A percentile compares a stretch with the other conserved stretches of the same genome.
Conservation (phyloP, 768 basidiomycete genomes). For the Suillus paluster region DNA sequence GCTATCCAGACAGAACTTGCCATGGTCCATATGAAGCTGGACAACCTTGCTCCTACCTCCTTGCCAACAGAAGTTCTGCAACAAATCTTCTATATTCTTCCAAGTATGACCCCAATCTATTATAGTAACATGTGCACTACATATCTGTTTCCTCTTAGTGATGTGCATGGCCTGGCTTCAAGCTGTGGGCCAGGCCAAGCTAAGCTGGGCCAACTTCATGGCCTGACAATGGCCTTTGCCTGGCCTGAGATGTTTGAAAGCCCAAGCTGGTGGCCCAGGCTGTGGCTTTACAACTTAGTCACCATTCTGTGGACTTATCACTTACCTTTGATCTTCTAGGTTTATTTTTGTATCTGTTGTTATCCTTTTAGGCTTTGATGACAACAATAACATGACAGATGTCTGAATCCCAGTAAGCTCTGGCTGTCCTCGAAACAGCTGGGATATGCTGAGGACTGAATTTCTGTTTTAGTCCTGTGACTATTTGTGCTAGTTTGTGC, state of each 20-base stretch:
- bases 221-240: background rate
- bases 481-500: background rate
- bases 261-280: background rate
- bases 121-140: no score
- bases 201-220: background rate
- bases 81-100: no score
- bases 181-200: no score
- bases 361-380: background rate
- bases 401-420: background rate
- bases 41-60: no score
- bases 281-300: background rate
- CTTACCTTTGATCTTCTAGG: background rate
- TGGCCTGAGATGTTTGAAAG: background rate
- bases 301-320: background rate
- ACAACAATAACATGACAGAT: background rate
- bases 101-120: no score
- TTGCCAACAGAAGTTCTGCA: no score
- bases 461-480: background rate
- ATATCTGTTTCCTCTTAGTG: no score
- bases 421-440: background rate
- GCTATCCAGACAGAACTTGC: no score
- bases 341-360: background rate
- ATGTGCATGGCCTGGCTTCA: no score
- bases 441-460: background rate
- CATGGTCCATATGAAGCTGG: no score